Conservation (phyloP, 768 basidiomycete species). For the Collybia sp. region DNA sequence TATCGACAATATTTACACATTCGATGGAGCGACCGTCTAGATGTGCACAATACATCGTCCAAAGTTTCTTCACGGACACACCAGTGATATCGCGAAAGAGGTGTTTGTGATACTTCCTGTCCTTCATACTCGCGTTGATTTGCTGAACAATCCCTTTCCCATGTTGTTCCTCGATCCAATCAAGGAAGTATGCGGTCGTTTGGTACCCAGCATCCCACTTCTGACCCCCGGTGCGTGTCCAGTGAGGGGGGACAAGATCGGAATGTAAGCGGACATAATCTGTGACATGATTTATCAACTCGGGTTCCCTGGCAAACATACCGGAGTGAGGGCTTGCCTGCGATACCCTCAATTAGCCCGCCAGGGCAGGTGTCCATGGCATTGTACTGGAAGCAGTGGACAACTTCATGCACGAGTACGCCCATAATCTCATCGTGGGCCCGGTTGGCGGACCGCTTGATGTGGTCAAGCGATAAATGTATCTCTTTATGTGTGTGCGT, state of each 20-base stretch:
- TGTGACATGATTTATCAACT: conserved; percentile 15
- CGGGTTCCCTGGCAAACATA: background rate
- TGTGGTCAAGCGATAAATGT: conserved; percentile 64
- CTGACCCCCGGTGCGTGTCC: conserved; percentile 44
- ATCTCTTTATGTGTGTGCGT: conserved; percentile 60
- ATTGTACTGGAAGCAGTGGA: conserved; percentile 76
- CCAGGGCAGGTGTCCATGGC: conserved; percentile 55
- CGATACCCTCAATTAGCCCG: conserved; percentile 77
- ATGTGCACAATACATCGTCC: conserved; percentile 48
- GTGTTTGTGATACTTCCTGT: conserved; percentile 40
- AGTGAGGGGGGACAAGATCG: conserved; percentile 63
- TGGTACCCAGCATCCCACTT: conserved; percentile 78
- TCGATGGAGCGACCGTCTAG: conserved; percentile 13
- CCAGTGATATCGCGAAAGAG: conserved; percentile 55
- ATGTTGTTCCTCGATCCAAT: conserved; percentile 56
- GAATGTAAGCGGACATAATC: conserved; percentile 70
- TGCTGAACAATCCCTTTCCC: conserved; percentile 50
- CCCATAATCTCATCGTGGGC: conserved; percentile 62
- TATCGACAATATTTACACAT: too few species aligned
- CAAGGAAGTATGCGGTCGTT: conserved; percentile 69
- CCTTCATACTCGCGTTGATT: conserved; percentile 53
- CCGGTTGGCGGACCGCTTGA: conserved; percentile 35
- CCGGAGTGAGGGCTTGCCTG: conserved; percentile 42
- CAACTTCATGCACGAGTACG: conserved; percentile 71
- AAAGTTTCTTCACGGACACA: conserved; percentile 47